Base-by-base conservation (phyloP, 345 rosid genomes). In the Melastoma malabathricum region DNA sequence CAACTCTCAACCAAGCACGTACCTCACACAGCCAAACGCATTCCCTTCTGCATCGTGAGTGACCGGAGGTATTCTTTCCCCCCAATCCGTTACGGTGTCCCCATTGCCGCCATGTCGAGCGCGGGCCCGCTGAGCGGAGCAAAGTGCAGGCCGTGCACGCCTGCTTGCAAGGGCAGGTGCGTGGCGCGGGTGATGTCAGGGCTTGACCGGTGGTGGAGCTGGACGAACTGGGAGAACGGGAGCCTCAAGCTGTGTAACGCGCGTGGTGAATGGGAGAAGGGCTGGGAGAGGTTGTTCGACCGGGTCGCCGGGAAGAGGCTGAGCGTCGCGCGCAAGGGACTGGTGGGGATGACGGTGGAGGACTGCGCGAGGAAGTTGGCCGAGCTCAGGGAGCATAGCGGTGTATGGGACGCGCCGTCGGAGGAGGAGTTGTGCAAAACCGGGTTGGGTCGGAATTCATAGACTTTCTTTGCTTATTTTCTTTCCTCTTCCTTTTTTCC, bases 111-210 rank as follows among this genome's bases (percentile, higher is more conserved):
- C 0, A 10, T 75, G 54, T 78, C 89, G 16, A 92, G 98, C 48
- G 67, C 43, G 0, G 93, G 93, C 2, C 96, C 93, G n/a, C 58
- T 92, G 48, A 92, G 87, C n/a, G 98, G 98, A 18, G 88, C 95
- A 18, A 87, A 92, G 49, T 92, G 98, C 64, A 69, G 98, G 68
- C 98, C 96, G 3, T 92, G 95, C 54, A 70, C 46, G 53, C 66
- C 80, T 1, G 74, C 63, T 1, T 90, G 96, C 43, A 44, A 44
- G 49, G 86, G 84, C 1, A 41, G 57, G 14, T 90, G 96, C 58
- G 89, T 77, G 52, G 82, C 34, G 13, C 57, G 48, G 3, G 63
- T 61, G 3, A 92, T 92, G 98, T 15, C n/a, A 13, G 54, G 61
- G 46, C 72, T 92, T 3, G 31, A 70, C 12, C 65, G 22, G 50